A percentile compares a stretch with the other conserved stretches of the same genome.
Conservation (phyloP, 2,329 filamentous ascomycete genomes). For the Penicillium sp. region DNA sequence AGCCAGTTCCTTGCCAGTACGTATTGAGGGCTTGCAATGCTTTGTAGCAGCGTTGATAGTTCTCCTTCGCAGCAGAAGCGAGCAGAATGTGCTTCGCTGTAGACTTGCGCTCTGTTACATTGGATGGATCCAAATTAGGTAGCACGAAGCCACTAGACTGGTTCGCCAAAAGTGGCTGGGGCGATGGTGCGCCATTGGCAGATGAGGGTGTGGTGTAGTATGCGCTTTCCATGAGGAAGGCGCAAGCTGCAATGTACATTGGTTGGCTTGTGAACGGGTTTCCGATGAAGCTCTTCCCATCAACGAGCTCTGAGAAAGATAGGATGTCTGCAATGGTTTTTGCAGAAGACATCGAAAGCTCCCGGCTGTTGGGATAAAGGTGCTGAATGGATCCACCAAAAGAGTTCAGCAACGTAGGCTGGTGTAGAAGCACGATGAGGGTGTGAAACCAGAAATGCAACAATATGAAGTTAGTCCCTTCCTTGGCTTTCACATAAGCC, state of each 20-base stretch:
- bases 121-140: conserved; percentile 32
- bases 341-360: conserved; percentile 81
- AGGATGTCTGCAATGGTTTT: conserved; percentile 91
- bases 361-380: conserved; percentile 76
- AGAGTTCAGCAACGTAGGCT: conserved; percentile 77
- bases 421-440: conserved; percentile 79
- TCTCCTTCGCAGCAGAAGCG: conserved; percentile 78
- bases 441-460: conserved; percentile 90
- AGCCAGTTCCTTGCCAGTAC: conserved; percentile 85
- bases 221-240: conserved; percentile 80
- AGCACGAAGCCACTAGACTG: conserved; percentile 39
- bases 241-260: conserved; percentile 88
- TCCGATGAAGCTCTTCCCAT: conserved; percentile 80
- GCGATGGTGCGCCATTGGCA: conserved; percentile 57
- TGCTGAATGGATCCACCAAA: conserved; percentile 71
- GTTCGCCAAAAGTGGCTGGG: conserved; percentile 31
- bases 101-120: conserved; percentile 32
- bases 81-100: conserved; percentile 71
- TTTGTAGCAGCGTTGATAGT: conserved; percentile 85
- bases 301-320: conserved; percentile 81
- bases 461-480: conserved; percentile 84
- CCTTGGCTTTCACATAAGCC: conserved; percentile 75
- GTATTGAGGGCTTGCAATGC: conserved; percentile 76
- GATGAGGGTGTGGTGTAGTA: conserved; percentile 68
- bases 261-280: conserved; percentile 90